Percentiles rank a stretch among this genome's conserved stretches.
Evolutionary conservation across 805 yeast species (phyloP).

Genomic region (Hanseniaspora nectarophila): DNA sequence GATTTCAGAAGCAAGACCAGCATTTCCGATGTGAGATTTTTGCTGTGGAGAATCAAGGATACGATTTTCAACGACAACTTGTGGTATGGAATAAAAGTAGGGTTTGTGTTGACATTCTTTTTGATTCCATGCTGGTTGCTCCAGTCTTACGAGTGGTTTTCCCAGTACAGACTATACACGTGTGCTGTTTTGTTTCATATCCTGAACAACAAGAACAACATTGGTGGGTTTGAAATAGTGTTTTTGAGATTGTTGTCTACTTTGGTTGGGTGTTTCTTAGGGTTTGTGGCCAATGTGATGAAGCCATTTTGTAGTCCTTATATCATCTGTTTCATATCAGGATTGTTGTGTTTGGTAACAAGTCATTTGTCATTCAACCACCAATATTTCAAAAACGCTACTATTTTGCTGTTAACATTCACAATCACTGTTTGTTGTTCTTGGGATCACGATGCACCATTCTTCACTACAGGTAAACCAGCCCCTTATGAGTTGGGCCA

Average conservation of each 20-base stretch:
- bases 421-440: constrained; percentile 29
- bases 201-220: constrained; percentile 33
- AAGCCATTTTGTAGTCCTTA: constrained; percentile 30
- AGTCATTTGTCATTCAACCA: constrained; percentile 29
- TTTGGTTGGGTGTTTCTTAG: constrained; percentile 37
- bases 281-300: constrained; percentile 36
- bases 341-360: constrained; percentile 27
- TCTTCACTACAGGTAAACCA: background rate
- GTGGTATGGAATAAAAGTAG: constrained; percentile 35
- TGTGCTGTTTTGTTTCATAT: constrained; percentile 31
- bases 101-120: constrained; percentile 30
- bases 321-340: constrained; percentile 34
- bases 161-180: constrained; percentile 35
- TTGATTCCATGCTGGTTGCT: constrained; percentile 36
- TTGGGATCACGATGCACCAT: background rate
- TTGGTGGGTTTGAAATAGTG: constrained; percentile 30
- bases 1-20: constrained; percentile 35
- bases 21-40: constrained; percentile 28
- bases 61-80: constrained; percentile 30
- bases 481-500: background rate
- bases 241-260: constrained; percentile 29
- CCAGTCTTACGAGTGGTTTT: constrained; percentile 34
- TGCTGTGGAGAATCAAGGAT: constrained; percentile 31
- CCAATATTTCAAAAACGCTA: constrained; percentile 35
- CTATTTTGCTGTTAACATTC: constrained; percentile 32